Base-by-base conservation (phyloP, 148 eudicot genomes). In the Cornus kousa region DNA sequence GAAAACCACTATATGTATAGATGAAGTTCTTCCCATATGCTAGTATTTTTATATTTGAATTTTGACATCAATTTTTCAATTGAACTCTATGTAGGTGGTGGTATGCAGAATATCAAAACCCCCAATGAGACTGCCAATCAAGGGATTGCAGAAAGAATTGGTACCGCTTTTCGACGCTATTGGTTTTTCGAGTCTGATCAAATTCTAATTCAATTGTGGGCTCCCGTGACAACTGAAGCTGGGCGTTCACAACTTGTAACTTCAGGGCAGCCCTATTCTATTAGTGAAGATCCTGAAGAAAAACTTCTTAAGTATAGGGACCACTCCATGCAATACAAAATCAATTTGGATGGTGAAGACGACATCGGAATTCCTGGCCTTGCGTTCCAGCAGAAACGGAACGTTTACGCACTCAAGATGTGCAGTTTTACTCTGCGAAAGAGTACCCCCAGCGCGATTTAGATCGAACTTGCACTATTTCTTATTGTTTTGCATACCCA, bases 351-450 rank as follows among this genome's bases (percentile, higher is more conserved):
- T 28, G 28, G 28, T 90, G 89, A 83, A 28, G 28, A 28, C 28
- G 28, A 28, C 28, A 28, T 28, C 28, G 1, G 28, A 28, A 28
- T 28, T 28, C 87, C 17, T 89, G 88, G 70, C 33, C 92, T 90
- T 59, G 94, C 89, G 7, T 91, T 89, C 71, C 72, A 83, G 35
- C 87, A 84, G 22, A 85, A 86, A 75, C 67, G 85, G 81, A 91
- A 90, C 0, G 95, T 88, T 80, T 89, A 87, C 91, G n/a, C n/a
- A 87, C 90, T 11, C 94, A 92, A 0, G 72, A 89, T 85, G 90
- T 91, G 79, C 89, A 83, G 70, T 89, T 78, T 75, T 91, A 91
- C 80, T 83, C 92, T 7, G 86, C 88, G 69, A 86, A 86, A 74
- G 94, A 91, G 68, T 87, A 83, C 59, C 77, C 84, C 0, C 85